Evolutionary conservation across 164 flowering plant species (phyloP).

Genomic region (Houttuynia cordata): DNA sequence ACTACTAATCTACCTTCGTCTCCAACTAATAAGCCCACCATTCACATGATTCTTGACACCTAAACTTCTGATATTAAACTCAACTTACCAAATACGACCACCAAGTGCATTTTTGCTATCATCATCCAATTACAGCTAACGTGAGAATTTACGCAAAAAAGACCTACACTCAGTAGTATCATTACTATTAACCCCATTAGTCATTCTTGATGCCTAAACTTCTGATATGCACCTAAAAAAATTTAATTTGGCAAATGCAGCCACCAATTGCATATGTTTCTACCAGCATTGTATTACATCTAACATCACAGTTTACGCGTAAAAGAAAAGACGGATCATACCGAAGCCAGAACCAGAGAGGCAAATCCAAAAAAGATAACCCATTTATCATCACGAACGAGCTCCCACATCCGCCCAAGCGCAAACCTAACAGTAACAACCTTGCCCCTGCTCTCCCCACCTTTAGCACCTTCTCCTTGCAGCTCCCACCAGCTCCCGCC

Average conservation of each 20-base stretch:
- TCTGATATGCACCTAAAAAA: too few relatives aligned
- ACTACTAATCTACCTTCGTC: too few relatives aligned
- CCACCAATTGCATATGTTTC: not conserved
- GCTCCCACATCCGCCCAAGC: conserved; percentile 64
- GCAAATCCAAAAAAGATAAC: conserved; percentile 55
- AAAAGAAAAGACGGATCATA: not conserved
- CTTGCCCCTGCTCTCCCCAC: conserved; percentile 20
- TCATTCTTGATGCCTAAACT: too few relatives aligned
- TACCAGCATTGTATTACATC: not conserved
- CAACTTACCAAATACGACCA: not conserved
- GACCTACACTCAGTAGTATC: too few relatives aligned
- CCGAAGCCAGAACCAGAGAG: conserved; percentile 64
- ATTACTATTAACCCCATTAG: too few relatives aligned
- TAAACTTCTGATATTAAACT: too few relatives aligned
- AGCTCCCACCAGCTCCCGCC: conserved; percentile 92
- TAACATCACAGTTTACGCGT: too few relatives aligned
- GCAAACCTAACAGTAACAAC: conserved; percentile 67
- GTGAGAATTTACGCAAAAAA: too few relatives aligned
- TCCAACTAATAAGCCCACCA: too few relatives aligned
- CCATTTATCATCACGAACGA: conserved; percentile 71
- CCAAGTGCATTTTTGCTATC: not conserved
- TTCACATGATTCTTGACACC: too few relatives aligned
- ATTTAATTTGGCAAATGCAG: not conserved
- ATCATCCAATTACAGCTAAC: not conserved
- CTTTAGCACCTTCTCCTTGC: conserved; percentile 13